These are phyloP conservation scores for Fusarium pseudonygamai DNA, from an alignment of 2,329 filamentous ascomycete species.

Conservation along the genomic window DNA sequence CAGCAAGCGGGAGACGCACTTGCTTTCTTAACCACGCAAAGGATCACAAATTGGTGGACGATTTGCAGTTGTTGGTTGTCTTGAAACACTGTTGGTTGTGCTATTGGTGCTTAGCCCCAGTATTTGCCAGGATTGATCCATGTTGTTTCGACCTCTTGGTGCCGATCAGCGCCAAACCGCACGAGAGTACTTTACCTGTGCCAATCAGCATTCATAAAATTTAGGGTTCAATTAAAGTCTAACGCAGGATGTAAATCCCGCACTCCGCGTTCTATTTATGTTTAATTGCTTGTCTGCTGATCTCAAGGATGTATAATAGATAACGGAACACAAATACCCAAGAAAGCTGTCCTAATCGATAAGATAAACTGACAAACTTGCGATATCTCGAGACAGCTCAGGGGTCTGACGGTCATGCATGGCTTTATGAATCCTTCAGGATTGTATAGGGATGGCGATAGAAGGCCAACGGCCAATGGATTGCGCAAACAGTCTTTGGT, in stretches of 20 bases:
- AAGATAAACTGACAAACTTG: too few species aligned
- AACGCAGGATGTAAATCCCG: background rate
- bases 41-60: too few species aligned
- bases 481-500: too few species aligned
- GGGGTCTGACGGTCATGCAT: too few species aligned
- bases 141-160: background rate
- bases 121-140: background rate
- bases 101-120: background rate
- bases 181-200: rapidly evolving
- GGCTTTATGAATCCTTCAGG: too few species aligned
- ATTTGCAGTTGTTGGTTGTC: background rate
- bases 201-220: rapidly evolving
- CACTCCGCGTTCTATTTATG: background rate
- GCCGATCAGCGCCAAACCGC: background rate
- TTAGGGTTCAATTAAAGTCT: background rate
- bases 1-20: rapidly evolving
- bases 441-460: too few species aligned
- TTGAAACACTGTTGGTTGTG: background rate
- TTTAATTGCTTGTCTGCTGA: background rate
- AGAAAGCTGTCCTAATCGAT: too few species aligned
- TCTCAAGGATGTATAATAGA: too few species aligned
- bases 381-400: too few species aligned
- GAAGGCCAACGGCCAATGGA: too few species aligned
- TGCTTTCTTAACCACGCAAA: background rate
- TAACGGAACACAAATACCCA: too few species aligned